phyloP scores from a whole-genome alignment of 2,329 filamentous ascomycete species.

The Botrytis medusae region DNA sequence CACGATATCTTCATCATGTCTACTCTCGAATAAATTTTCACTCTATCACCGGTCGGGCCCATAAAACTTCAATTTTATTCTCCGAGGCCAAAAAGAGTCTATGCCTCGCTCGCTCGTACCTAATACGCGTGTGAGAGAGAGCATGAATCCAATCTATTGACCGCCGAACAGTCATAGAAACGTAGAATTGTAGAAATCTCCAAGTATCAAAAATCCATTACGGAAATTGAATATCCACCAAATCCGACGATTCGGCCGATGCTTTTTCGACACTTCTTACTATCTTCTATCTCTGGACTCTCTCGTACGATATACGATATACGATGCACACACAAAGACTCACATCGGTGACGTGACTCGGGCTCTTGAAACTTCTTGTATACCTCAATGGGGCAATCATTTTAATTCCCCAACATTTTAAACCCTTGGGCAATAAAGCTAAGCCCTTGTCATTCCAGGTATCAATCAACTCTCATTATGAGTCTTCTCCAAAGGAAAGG shows the following conservation, averaged over 20 bases:
- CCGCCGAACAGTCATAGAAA: slow-evolving; percentile 12
- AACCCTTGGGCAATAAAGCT: neutral
- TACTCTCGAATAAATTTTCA: neutral
- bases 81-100: neutral
- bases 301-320: neutral
- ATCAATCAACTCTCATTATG: neutral
- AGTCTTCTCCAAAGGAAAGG: neutral
- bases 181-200: neutral
- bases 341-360: neutral
- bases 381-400: neutral
- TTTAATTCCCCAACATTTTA: neutral
- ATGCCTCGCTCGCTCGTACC: neutral
- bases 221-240: neutral
- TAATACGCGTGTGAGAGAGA: neutral
- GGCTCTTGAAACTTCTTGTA: neutral
- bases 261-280: neutral
- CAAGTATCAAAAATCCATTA: neutral
- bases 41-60: neutral
- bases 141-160: neutral
- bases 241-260: slow-evolving; percentile 11
- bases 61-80: slow-evolving; percentile 2
- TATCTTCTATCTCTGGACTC: neutral
- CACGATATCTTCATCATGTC: neutral
- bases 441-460: neutral
- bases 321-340: neutral